Evolutionary conservation across 441 rosid species (phyloP), one percentile per base, ranked within the genome.

Genomic region (Gossypium trilobum): DNA sequence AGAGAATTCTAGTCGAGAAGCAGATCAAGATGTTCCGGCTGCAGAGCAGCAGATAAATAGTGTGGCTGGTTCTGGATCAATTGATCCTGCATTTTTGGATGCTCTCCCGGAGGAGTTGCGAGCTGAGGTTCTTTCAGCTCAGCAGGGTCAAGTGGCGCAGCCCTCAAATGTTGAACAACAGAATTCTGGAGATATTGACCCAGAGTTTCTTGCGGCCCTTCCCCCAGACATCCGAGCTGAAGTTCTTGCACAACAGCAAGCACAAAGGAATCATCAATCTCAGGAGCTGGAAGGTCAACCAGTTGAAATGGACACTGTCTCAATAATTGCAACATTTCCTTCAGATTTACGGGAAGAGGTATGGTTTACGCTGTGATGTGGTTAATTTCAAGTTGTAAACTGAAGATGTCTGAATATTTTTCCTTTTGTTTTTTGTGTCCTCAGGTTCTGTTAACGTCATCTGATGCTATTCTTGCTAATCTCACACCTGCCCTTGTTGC

Each of bases 251-350:
- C 99, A 95, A 84, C 99, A 95, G 75, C 98, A 90, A 81, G 97
- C 96, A 20, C 99, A 95, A 71, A 90, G 97, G 80, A 79, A 86
- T 77, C 91, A 91, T 74, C 97, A 95, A 73, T 88, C 97, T 76
- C 97, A 91, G 80, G 99, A 95, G 79, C 97, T 92, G 72, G 99
- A 95, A 87, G 99, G 99, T 60, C 98, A 95, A 83, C 99, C 99
- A 0, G 99, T 95, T 73, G 99, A 95, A 85, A 95, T 95, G 99
- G 99, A 95, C 83, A 88, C 99, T 0, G 99, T 95, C 69, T 95
- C 99, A 66, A 95, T 95, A 66, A 92, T 95, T 80, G 97, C 97
- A 46, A 92, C 99, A 14, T 95, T 95, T 87, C 97, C 99, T 66
- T 89, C 97, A 57, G 99, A 95, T 42, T 79, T 95, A 80, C 91